Evolutionary conservation across 495 filamentous ascomycete genomes (phyloP).

Genomic region (Penicillium daleae): DNA sequence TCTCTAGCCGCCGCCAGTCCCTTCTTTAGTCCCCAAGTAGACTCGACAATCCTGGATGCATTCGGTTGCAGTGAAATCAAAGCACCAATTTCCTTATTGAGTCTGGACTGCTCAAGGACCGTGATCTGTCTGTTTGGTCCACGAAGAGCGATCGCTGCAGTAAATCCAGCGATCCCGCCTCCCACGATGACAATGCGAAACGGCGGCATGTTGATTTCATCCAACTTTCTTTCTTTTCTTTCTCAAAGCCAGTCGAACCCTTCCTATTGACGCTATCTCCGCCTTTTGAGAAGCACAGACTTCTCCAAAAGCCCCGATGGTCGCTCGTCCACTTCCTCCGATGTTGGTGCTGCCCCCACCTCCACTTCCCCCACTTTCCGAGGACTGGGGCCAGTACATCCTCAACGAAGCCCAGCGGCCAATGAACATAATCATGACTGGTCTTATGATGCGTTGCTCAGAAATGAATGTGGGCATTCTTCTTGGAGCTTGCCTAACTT

Average conservation of each 20-base stretch:
- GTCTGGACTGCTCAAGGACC: constrained; percentile 32
- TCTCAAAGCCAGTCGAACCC: neutral
- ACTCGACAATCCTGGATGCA: constrained; percentile 32
- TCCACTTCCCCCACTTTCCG: constrained; percentile 20
- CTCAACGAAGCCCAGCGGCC: neutral
- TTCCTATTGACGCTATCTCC: neutral
- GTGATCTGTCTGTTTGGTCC: constrained; percentile 29
- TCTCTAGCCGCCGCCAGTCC: constrained; percentile 18
- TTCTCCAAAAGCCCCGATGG: neutral
- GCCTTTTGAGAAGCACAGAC: constrained; percentile 9
- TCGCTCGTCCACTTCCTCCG: constrained; percentile 3
- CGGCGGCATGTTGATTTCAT: constrained; percentile 10
- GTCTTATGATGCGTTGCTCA: neutral
- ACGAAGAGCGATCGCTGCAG: constrained; percentile 33
- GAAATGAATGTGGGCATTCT: neutral
- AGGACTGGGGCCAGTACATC: neutral
- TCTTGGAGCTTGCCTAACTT: neutral
- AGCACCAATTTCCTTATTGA: constrained; percentile 37
- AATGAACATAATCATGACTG: neutral
- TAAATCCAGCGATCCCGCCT: constrained; percentile 26
- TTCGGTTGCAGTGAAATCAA: constrained; percentile 37
- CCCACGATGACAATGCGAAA: constrained; percentile 26
- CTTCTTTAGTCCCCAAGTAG: constrained; percentile 23
- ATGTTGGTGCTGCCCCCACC: constrained; percentile 10
- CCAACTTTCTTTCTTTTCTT: neutral